Base-by-base conservation (phyloP, 176 grass and related monocot genomes). In the Musa troglodytarum region DNA sequence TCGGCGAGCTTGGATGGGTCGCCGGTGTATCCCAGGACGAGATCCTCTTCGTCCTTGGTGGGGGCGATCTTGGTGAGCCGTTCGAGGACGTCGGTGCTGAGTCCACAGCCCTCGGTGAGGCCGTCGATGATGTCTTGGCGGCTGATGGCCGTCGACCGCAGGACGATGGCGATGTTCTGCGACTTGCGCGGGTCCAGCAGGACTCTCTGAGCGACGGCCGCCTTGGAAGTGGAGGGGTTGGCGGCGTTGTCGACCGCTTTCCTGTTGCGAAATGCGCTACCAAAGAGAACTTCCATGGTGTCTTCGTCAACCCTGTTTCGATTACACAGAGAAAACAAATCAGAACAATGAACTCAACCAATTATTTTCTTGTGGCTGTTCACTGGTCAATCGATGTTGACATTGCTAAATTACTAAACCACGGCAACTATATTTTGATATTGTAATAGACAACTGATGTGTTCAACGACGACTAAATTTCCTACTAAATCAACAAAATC, bases 101-200 rank as follows among this genome's bases (percentile, higher is more conserved):
- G 67, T 21, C 94, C 86, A 0, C 55, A 56, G 10, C 68, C 78
- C 0, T 72, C 56, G 21, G 62, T 21, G 23, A 80, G 20, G 22
- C 68, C 68, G 22, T 80, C 55, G 43, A 80, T 43, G 69, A 99
- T 85, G 29, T 89, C 86, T 1, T 88, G 83, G 53, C 88, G 74
- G 53, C 78, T 89, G 59, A 82, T 77, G 0, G 88, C 63, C 19
- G 91, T 78, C 22, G 95, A 94, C 52, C 81, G 79, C 28, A 99
- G 82, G 86, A 99, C 89, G 79, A 94, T 94, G 61, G 95, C 83
- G 50, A 92, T 87, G 77, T 94, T 92, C 54, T 99, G 90, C 10
- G 95, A 99, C 61, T 89, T 99, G 64, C 84, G 95, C 1, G 90
- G 75, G 16, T 99, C 90, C 0, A 99, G 88, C 50, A 99, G 84